Evolutionary conservation across 2,329 filamentous ascomycete genomes (phyloP).

Genomic region (Diaporthe nobilis): DNA sequence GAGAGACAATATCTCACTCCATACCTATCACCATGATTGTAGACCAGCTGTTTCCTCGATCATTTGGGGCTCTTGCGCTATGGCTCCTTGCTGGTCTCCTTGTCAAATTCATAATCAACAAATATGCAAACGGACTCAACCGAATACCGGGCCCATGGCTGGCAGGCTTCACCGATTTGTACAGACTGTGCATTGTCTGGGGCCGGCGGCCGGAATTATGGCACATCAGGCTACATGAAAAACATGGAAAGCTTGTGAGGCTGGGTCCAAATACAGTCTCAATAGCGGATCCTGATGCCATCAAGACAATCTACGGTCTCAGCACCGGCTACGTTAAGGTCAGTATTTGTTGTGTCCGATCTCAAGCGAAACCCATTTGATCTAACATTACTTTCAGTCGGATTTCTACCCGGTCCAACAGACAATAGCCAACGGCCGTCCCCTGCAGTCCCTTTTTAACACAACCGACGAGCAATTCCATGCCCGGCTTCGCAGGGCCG

Average conservation of each 20-base stretch:
- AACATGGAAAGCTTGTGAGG: constrained; percentile 39
- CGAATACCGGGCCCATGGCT: constrained; percentile 13
- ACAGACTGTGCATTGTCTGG: constrained; percentile 2
- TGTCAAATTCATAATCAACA: constrained; percentile 22
- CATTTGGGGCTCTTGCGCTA: neutral
- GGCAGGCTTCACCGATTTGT: constrained; percentile 13
- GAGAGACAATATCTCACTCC: too few species aligned
- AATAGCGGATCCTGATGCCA: constrained; percentile 35
- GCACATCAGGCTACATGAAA: constrained; percentile 39
- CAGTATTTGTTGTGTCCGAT: neutral
- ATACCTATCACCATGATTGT: constrained; percentile 13
- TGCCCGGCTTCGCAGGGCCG: constrained; percentile 43
- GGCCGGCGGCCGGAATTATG: constrained; percentile 22
- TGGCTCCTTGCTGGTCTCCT: neutral
- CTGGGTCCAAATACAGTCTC: constrained; percentile 42
- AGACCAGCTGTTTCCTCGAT: constrained; percentile 27
- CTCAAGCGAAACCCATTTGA: too few species aligned
- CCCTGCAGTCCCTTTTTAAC: constrained; percentile 45
- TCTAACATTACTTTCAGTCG: constrained; percentile 32
- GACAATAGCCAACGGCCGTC: constrained; percentile 42
- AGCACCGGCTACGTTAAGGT: constrained; percentile 40
- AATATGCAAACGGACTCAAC: constrained; percentile 30
- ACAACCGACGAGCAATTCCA: constrained; percentile 46
- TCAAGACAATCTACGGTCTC: constrained; percentile 39
- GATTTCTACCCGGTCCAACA: constrained; percentile 45